phyloP scores from a whole-genome alignment of 139 green algal species.

The Coelastrella sp. region DNA sequence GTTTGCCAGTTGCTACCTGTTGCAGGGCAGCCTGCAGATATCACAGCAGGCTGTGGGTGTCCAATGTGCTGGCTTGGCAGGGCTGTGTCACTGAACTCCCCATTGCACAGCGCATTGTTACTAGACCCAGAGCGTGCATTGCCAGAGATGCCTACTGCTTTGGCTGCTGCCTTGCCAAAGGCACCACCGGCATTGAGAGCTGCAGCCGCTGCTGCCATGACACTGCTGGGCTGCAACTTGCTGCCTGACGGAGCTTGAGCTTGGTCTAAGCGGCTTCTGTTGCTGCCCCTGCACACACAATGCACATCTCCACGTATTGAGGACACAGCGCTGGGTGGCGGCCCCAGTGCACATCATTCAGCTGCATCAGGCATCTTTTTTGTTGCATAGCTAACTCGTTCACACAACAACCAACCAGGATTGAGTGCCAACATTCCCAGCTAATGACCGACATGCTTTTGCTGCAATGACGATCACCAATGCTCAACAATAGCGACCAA shows the following conservation, averaged over 20 bases:
- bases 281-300: not conserved
- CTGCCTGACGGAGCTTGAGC: not conserved
- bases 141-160: slow-evolving; percentile 6
- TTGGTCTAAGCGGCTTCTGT: slow-evolving; percentile 19
- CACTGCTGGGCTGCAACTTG: slow-evolving; percentile 30
- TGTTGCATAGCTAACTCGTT: too few relatives aligned
- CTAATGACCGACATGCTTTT: too few relatives aligned
- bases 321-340: too few relatives aligned
- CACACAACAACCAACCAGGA: too few relatives aligned
- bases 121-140: not conserved
- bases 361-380: too few relatives aligned
- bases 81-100: slow-evolving; percentile 6
- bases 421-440: too few relatives aligned
- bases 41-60: not conserved
- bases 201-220: slow-evolving; percentile 29
- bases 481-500: too few relatives aligned
- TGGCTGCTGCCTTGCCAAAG: not conserved
- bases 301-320: too few relatives aligned
- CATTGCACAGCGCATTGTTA: slow-evolving; percentile 9
- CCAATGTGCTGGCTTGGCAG: not conserved
- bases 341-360: too few relatives aligned
- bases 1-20: not conserved
- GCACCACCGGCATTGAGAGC: not conserved
- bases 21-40: not conserved
- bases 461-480: too few relatives aligned